Evolutionary conservation across 495 filamentous ascomycete genomes (phyloP), one percentile per base, ranked within the genome.

Genomic region (Physcia stellaris): DNA sequence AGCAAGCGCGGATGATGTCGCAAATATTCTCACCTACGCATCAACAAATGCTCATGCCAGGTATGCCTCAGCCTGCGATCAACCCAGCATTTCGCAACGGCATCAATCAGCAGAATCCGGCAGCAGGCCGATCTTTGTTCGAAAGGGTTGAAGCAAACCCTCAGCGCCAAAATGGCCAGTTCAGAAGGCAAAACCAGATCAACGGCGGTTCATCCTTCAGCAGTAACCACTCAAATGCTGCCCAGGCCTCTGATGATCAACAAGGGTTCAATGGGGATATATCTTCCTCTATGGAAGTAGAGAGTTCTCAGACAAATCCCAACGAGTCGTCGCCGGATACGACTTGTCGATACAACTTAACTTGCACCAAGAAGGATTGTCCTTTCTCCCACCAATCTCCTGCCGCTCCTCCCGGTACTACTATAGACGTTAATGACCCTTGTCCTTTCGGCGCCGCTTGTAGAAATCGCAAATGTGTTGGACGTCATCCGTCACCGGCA

Each of bases 371-470:
- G 53, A 71, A 74, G 44, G 85, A 94, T 41, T 99, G 90, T 57
- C 77, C 75, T 31, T 96, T 83, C 55, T 90, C 83, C 19, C 90
- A 99, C 51, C 90, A 94, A 56, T 94, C 87, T 11, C 83, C 90
- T 19, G 87, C 82, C 16, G 86, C 88, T 26, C 82, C 83, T 12
- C 79, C 79, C n/a, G 83, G 80, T 17, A 68, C 67, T n/a, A 67
- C 76, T 2, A 61, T 95, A 35, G 92, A 95, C 55, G 61, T 86
- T 38, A 67, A 66, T 24, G 87, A 95, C 51, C 62, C 66, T 22
- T 99, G 90, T 62, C 65, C 77, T 26, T 95, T 77, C 54, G 90
- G 86, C 11, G 84, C 73, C 4, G 83, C 84, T 15, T 99, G 90
- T 73, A 90, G 86, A 57, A 99, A 94, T 62, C 67, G 70, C 27